Conservation (phyloP, 2,329 filamentous ascomycete genomes). For the Neurospora sp. region DNA sequence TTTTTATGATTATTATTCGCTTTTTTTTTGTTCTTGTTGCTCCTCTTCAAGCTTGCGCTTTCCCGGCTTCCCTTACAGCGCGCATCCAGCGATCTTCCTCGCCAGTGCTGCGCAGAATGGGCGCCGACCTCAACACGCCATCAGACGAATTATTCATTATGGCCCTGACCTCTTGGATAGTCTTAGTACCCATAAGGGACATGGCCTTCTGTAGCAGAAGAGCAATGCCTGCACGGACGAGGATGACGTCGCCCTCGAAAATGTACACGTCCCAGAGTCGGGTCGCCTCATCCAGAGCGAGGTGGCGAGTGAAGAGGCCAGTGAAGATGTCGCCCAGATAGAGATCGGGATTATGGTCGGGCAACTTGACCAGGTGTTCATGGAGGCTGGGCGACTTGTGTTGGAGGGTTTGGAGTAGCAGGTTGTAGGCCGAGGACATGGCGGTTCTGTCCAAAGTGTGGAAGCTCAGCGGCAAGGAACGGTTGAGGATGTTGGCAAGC, state of each 20-base stretch:
- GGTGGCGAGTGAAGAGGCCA: slow-evolving; percentile 50
- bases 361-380: slow-evolving; percentile 47
- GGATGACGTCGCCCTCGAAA: slow-evolving; percentile 66
- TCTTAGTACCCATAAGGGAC: slow-evolving; percentile 37
- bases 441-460: slow-evolving; percentile 60
- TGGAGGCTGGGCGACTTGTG: slow-evolving; percentile 56
- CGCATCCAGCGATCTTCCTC: slow-evolving; percentile 40
- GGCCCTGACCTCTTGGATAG: slow-evolving; percentile 31
- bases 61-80: slow-evolving; percentile 29
- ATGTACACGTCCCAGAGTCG: slow-evolving; percentile 75
- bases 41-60: slow-evolving; percentile 16
- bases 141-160: slow-evolving; percentile 23
- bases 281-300: slow-evolving; percentile 60
- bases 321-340: slow-evolving; percentile 54
- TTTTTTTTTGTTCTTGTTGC: not conserved
- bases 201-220: slow-evolving; percentile 47
- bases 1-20: not conserved
- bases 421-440: slow-evolving; percentile 57
- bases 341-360: slow-evolving; percentile 35
- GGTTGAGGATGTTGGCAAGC: slow-evolving; percentile 68
- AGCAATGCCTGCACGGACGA: slow-evolving; percentile 63
- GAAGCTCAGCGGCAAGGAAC: slow-evolving; percentile 64
- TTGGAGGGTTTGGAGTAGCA: slow-evolving; percentile 56
- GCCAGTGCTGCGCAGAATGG: slow-evolving; percentile 30
- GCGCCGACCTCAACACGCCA: slow-evolving; percentile 16